Evolutionary conservation across 2,329 filamentous ascomycete species (phyloP), one percentile per base, ranked within the genome.

Genomic region (Pyrenophora seminiperda): DNA sequence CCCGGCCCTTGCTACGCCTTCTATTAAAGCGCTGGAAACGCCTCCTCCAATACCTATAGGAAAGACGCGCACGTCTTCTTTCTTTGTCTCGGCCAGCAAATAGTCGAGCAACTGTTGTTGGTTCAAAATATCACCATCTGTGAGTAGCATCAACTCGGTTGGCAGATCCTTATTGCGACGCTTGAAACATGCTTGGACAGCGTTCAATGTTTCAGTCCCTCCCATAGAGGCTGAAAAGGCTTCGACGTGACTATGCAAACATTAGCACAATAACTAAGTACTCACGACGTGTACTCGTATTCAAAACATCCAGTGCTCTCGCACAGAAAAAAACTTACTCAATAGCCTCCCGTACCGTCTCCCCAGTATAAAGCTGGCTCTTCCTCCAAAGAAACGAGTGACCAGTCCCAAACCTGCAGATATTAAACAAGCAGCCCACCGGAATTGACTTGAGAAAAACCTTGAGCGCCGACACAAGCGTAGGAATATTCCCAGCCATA

Each of bases 381-480:
- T 47, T 4, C 1, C 14, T 4, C 42, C 48, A 47, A 31, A 51
- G 48, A 27, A 47, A 51, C 3, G 27, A 5, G 32, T 47, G n/a
- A 0, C 3, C n/a, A 11, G 6, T 31, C 2, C 42, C 37, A 13
- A 51, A 51, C 15, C 42, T 47, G 1, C 48, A 51, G 9, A 51
- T 51, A n/a, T 51, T 51, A 37, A 51, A 51, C 15, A 13, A 31
- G 19, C 48, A 51, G 5, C 48, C 48, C 4, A 51, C 24, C n/a
- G 48, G 42, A 2, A 51, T 51, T 1, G 48, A 47, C 7, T 51
- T 51, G 24, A 47, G 6, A 19, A 51, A 51, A 1, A 47, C 37
- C 1, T 51, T 51, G 14, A 47, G 31, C 14, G 48, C 48, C 18
- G 42, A 31, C 10, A 27, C n/a, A 30, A 51, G 32, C 13, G 48